Base-by-base conservation (phyloP, 73 alveolate species). In the Paramecium sonneborni region DNA sequence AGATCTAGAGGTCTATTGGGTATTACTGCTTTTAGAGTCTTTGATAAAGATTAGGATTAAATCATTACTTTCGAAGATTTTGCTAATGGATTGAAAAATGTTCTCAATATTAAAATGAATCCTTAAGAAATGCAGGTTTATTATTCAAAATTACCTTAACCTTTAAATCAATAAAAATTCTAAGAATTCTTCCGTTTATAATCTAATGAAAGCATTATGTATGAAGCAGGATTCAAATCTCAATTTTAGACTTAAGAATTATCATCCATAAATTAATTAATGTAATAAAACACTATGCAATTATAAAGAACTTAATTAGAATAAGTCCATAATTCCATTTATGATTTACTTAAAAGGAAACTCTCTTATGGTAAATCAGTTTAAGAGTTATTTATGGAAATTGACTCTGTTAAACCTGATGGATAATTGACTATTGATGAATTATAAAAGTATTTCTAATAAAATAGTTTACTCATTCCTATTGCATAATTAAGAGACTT, bases 1-100 rank as follows among this genome's bases (percentile, higher is more conserved):
- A 92, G 94, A 35, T 41, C 93, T 6, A 92, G 92, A 34, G 93
- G 93, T 1, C 41, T 92, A 52, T 91, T 76, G 30, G 88, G 79
- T 3, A 86, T 85, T 52, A 85, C 94, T 30, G 94, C 91, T 12
- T 92, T 92, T 18, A 85, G 41, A 55, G 55, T 92, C 12, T 92
- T 92, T 58, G 95, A 92, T 57, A 76, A 58, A 44, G 95, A 92
- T 67, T 35, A 86, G 55, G 95, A 92, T 55, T 82, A 85, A 26
- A 30, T 86, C 12, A 86, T 85, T 15, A 30, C 89, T 1, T 74
- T 39, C 15, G 94, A 92, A 24, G 95, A 92, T 44, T 92, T 92
- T 67, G 62, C 85, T 20, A 87, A 92, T 86, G 90, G 90, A 18
- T 24, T 79, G 5, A 79, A 44, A 28, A 79, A 79, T 79, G 90